These are phyloP conservation scores for Lentinula sp. DNA, from an alignment of 768 basidiomycete genomes.

Conservation along the genomic window DNA sequence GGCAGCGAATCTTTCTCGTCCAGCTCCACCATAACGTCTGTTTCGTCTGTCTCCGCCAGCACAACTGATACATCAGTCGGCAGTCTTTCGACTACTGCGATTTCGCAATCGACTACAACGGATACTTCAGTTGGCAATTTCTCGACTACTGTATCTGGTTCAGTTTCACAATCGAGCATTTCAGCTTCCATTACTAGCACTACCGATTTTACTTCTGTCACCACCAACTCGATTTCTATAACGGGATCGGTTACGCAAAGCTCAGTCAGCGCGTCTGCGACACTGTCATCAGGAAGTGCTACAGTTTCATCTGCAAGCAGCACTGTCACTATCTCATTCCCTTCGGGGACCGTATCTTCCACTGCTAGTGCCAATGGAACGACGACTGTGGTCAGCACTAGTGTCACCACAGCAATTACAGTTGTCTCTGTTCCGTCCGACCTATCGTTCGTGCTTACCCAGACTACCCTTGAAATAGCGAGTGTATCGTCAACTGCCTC, in stretches of 20 bases:
- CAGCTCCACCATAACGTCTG: not conserved
- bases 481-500: constrained; percentile 24
- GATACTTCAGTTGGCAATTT: not conserved
- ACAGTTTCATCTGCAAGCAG: not conserved
- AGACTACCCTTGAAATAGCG: constrained; percentile 33
- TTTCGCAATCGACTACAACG: not conserved
- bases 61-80: not conserved
- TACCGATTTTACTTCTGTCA: not conserved
- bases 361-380: not conserved
- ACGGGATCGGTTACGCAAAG: not conserved
- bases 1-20: not conserved
- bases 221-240: not conserved
- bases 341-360: not conserved
- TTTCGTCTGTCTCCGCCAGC: not conserved
- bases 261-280: not conserved
- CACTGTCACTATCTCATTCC: constrained; percentile 1
- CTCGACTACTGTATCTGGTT: not conserved
- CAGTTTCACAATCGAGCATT: not conserved
- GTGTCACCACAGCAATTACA: constrained; percentile 7
- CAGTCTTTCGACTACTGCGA: not conserved
- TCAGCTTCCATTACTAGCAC: not conserved
- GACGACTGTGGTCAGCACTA: constrained; percentile 7
- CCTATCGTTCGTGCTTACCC: constrained; percentile 38
- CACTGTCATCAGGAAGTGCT: not conserved
- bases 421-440: constrained; percentile 31